These are phyloP conservation scores for Spergularia bocconei DNA, from an alignment of 148 eudicot genomes.

Conservation along the genomic window DNA sequence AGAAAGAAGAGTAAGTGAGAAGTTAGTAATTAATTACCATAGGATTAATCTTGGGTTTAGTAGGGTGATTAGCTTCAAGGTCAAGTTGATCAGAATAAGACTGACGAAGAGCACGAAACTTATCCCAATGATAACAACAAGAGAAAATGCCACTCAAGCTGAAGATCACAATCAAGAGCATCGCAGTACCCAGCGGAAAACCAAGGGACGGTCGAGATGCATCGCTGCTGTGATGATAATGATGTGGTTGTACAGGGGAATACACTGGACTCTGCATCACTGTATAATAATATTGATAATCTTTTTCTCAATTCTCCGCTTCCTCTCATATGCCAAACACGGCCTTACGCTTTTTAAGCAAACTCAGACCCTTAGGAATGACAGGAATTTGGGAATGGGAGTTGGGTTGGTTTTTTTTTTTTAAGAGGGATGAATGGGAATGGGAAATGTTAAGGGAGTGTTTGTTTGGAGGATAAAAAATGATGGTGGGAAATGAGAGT, in stretches of 20 bases:
- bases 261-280: constrained; percentile 52
- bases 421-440: neutral
- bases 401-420: neutral
- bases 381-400: neutral
- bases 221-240: constrained; percentile 19
- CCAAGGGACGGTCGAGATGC: constrained; percentile 77
- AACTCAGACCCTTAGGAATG: neutral
- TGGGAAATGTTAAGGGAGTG: neutral
- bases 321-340: constrained; percentile 23
- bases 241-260: constrained; percentile 29
- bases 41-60: constrained; percentile 18
- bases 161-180: constrained; percentile 64
- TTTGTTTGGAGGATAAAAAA: neutral
- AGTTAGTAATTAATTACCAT: constrained; percentile 10
- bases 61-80: constrained; percentile 21
- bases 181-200: constrained; percentile 80
- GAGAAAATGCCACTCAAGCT: constrained; percentile 83
- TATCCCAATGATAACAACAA: constrained; percentile 96
- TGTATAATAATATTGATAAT: neutral
- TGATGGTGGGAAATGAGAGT: constrained; percentile 8
- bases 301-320: constrained; percentile 26
- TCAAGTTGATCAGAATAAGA: constrained; percentile 30
- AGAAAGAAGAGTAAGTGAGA: neutral
- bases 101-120: constrained; percentile 58
- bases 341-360: neutral